Evolutionary conservation across 306 rosid genomes (phyloP).

Genomic region (Quercus suber): DNA sequence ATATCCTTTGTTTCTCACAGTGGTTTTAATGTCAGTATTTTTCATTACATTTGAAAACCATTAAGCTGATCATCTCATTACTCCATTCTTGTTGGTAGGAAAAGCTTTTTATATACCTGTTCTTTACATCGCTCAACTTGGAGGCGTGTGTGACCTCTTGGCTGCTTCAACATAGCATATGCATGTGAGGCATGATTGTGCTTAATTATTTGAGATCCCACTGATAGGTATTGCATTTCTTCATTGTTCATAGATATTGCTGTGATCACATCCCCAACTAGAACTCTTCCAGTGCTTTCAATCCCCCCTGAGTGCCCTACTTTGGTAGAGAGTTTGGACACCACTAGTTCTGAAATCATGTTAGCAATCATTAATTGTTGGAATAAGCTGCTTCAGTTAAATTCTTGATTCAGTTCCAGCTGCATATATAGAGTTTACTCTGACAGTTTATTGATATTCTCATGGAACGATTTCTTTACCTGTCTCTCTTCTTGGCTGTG

Average conservation of each 20-base stretch:
- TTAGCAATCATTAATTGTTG: background rate
- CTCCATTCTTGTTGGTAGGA: background rate
- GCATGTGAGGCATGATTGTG: background rate
- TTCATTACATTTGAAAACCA: background rate
- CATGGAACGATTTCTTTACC: background rate
- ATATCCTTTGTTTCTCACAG: background rate
- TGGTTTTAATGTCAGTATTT: background rate
- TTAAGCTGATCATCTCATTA: background rate
- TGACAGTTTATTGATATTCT: background rate
- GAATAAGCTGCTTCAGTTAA: background rate
- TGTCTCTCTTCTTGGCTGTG: background rate
- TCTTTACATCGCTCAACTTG: conserved; percentile 1
- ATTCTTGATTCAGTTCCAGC: background rate
- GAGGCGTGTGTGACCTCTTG: background rate
- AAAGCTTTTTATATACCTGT: background rate
- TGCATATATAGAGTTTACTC: background rate
- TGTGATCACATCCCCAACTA: background rate
- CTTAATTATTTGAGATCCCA: background rate
- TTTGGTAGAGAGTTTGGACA: background rate
- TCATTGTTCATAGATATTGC: background rate
- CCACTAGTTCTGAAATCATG: background rate
- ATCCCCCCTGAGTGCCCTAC: conserved; percentile 6
- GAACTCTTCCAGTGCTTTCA: conserved; percentile 3
- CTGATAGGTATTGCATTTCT: background rate
- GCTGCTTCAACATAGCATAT: background rate